Evolutionary conservation across 2,329 filamentous ascomycete species (phyloP).

Genomic region (Pseudocercospora fijiensis): DNA sequence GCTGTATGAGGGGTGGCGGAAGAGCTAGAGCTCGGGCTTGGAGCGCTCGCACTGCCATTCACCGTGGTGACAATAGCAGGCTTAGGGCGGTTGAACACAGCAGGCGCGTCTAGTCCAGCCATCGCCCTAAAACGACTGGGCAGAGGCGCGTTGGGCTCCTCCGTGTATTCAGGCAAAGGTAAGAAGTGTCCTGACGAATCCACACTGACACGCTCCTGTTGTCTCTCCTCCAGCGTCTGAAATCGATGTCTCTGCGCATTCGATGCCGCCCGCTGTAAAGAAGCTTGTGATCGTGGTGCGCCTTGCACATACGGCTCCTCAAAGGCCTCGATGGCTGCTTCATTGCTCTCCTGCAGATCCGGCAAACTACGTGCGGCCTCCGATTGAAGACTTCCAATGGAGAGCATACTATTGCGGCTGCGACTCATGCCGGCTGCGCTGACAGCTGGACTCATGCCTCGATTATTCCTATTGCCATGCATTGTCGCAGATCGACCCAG

Average conservation of each 20-base stretch:
- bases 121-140: slow-evolving; percentile 39
- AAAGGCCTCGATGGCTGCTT: slow-evolving; percentile 27
- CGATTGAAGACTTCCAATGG: slow-evolving; percentile 31
- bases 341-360: slow-evolving; percentile 36
- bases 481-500: slow-evolving; percentile 40
- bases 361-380: slow-evolving; percentile 34
- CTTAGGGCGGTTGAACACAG: slow-evolving; percentile 19
- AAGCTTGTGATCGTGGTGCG: slow-evolving; percentile 37
- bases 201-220: slow-evolving; percentile 42
- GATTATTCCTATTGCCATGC: slow-evolving; percentile 22
- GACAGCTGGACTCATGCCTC: slow-evolving; percentile 24
- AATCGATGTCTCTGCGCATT: slow-evolving; percentile 70
- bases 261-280: slow-evolving; percentile 48
- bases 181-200: slow-evolving; percentile 82
- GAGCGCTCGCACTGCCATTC: slow-evolving; percentile 9
- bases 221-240: slow-evolving; percentile 57
- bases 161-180: slow-evolving; percentile 74
- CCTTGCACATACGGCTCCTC: slow-evolving; percentile 40
- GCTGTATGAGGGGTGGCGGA: slow-evolving; percentile 26
- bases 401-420: slow-evolving; percentile 29
- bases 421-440: slow-evolving; percentile 6
- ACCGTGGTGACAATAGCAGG: slow-evolving; percentile 21
- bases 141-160: slow-evolving; percentile 51
- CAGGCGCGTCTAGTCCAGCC: slow-evolving; percentile 39
- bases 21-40: slow-evolving; percentile 6